A percentile compares a stretch with the other conserved stretches of the same genome.
Evolutionary conservation across 2,329 filamentous ascomycete genomes (phyloP).

Genomic region (Exophiala oligosperma): DNA sequence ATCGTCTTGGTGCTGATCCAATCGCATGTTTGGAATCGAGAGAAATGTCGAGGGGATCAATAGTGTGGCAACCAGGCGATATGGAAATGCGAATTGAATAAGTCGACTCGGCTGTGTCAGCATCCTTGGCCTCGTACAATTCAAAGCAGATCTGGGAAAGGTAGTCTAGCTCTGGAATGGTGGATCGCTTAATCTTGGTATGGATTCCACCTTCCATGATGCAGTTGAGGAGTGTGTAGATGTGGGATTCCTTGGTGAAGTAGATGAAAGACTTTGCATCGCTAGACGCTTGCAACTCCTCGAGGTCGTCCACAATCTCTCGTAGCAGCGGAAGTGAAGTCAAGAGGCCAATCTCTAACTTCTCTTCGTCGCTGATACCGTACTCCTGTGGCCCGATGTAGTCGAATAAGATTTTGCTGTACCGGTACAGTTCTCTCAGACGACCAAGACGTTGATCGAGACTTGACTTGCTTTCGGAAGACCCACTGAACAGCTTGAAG

Average conservation of each 20-base stretch:
- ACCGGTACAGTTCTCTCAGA: conserved; percentile 85
- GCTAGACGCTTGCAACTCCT: conserved; percentile 93
- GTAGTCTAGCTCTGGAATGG: conserved; percentile 96
- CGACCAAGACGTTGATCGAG: conserved; percentile 83
- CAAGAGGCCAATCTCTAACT: conserved; percentile 95
- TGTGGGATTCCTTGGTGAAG: conserved; percentile 98
- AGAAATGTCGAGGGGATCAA: conserved; percentile 93
- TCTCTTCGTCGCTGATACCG: conserved; percentile 91
- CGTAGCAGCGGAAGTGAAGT: conserved; percentile 91
- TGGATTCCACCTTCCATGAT: conserved; percentile 96
- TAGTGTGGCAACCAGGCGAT: conserved; percentile 92
- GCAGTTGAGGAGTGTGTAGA: conserved; percentile 96
- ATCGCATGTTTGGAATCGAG: conserved; percentile 96
- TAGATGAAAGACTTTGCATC: conserved; percentile 97
- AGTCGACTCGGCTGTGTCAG: conserved; percentile 73
- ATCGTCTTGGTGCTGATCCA: conserved; percentile 85
- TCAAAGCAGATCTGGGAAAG: conserved; percentile 98
- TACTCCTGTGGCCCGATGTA: conserved; percentile 99
- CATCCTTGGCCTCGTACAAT: conserved; percentile 90
- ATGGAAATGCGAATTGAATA: conserved; percentile 97
- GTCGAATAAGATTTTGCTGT: conserved; percentile 94
- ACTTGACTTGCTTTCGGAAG: conserved; percentile 72
- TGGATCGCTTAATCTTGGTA: conserved; percentile 92
- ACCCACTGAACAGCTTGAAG: conserved; percentile 85
- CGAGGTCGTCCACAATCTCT: conserved; percentile 94